phyloP scores from a whole-genome alignment of 257 asterid genomes.

The Ilex asprella region DNA sequence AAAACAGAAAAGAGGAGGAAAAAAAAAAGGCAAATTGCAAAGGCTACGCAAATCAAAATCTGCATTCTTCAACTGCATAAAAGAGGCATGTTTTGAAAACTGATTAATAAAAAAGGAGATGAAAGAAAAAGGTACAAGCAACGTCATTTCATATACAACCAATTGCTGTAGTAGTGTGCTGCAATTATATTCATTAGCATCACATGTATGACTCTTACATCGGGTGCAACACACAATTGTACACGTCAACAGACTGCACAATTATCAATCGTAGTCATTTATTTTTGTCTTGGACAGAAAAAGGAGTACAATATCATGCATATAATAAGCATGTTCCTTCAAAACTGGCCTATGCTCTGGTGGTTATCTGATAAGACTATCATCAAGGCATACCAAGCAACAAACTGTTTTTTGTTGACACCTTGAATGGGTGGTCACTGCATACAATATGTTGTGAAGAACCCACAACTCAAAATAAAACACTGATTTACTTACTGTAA shows the following conservation, averaged over 20 bases:
- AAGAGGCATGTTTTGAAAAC: no score
- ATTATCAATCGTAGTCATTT: no score
- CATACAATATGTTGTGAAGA: background rate
- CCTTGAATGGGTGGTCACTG: background rate
- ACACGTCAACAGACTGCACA: no score
- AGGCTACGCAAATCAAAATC: background rate
- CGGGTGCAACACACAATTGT: no score
- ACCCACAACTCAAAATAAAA: background rate
- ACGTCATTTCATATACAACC: no score
- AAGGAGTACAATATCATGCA: background rate
- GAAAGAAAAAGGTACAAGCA: no score
- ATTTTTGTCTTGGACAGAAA: no score
- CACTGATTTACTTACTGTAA: constrained; percentile 41
- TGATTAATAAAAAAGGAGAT: no score
- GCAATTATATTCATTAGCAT: no score
- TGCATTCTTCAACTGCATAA: background rate
- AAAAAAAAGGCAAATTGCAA: background rate
- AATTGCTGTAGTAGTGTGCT: no score
- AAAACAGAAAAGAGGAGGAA: background rate
- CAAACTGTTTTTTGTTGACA: no score
- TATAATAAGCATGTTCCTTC: background rate
- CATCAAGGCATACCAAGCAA: background rate
- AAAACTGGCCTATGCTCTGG: background rate
- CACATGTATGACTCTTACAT: no score
- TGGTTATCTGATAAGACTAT: background rate